phyloP scores from a whole-genome alignment of 441 rosid species.

The Populus hybrid region DNA sequence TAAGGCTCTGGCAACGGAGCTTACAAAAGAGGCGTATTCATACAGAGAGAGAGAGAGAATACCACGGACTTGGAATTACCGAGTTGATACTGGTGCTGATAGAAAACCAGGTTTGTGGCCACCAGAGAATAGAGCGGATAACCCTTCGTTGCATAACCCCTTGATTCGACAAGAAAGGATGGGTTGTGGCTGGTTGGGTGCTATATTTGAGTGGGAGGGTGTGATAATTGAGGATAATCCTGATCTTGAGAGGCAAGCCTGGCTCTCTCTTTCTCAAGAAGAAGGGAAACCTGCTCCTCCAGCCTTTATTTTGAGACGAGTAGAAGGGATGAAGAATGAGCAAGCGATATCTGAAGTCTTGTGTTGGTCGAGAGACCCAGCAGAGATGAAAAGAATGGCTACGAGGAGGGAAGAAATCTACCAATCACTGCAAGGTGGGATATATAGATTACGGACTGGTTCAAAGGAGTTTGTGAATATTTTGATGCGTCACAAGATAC shows the following conservation, averaged over 20 bases:
- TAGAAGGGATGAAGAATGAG: constrained; percentile 95
- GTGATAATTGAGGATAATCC: constrained; percentile 83
- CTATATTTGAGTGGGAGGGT: constrained; percentile 97
- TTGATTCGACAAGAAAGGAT: constrained; percentile 85
- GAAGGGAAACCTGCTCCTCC: constrained; percentile 92
- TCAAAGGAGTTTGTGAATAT: constrained; percentile 81
- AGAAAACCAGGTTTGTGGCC: constrained; percentile 74
- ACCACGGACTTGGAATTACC: constrained; percentile 49
- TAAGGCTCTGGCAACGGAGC: constrained; percentile 67
- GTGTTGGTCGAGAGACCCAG: constrained; percentile 92
- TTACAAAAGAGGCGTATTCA: constrained; percentile 70
- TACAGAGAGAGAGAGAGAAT: constrained; percentile 49
- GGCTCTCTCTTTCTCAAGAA: constrained; percentile 81
- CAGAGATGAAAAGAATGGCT: constrained; percentile 70
- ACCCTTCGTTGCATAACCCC: constrained; percentile 79
- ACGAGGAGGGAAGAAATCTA: constrained; percentile 78
- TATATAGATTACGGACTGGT: constrained; percentile 61
- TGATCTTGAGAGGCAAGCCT: constrained; percentile 76
- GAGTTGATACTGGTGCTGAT: constrained; percentile 37
- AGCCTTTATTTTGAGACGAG: constrained; percentile 54
- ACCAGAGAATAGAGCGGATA: constrained; percentile 82
- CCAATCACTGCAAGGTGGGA: constrained; percentile 76
- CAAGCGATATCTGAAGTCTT: constrained; percentile 91
- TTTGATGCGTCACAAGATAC: constrained; percentile 80
- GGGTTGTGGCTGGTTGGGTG: constrained; percentile 99